Evolutionary conservation across 2,329 filamentous ascomycete species (phyloP).

Genomic region (Cladosporium oxysporum): DNA sequence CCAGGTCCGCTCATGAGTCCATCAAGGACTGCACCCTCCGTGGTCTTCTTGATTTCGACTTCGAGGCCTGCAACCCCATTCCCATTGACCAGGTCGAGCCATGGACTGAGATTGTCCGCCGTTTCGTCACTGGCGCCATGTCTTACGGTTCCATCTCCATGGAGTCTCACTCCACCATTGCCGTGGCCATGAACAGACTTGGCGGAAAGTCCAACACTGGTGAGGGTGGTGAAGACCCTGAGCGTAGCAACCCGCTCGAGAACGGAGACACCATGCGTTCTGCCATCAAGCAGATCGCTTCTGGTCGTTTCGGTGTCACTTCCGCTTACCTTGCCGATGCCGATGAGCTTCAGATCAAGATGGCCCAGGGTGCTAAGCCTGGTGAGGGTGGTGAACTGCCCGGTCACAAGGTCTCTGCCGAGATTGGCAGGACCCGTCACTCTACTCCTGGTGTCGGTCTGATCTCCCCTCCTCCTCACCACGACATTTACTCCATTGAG

Average conservation of each 20-base stretch:
- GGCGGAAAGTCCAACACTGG: constrained; percentile 97
- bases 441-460: constrained; percentile 95
- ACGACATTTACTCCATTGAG: constrained; percentile 98
- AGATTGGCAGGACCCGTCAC: constrained; percentile 91
- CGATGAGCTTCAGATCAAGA: constrained; percentile 97
- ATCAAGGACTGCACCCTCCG: constrained; percentile 96
- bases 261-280: constrained; percentile 97
- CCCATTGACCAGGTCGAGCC: constrained; percentile 97
- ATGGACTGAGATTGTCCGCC: constrained; percentile 95
- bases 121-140: constrained; percentile 97
- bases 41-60: constrained; percentile 93
- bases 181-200: constrained; percentile 94
- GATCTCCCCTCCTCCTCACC: constrained; percentile 92
- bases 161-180: constrained; percentile 95
- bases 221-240: constrained; percentile 93
- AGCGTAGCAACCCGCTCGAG: constrained; percentile 80
- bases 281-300: constrained; percentile 96
- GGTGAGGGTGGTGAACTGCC: constrained; percentile 97
- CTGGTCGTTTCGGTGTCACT: constrained; percentile 93
- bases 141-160: constrained; percentile 98
- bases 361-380: constrained; percentile 97
- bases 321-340: constrained; percentile 92
- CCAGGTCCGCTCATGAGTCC: constrained; percentile 87
- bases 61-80: constrained; percentile 79
- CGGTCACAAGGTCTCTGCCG: constrained; percentile 92